These are phyloP conservation scores for Epichloe brachyelytri DNA, from an alignment of 2,329 filamentous ascomycete species.

Conservation along the genomic window DNA sequence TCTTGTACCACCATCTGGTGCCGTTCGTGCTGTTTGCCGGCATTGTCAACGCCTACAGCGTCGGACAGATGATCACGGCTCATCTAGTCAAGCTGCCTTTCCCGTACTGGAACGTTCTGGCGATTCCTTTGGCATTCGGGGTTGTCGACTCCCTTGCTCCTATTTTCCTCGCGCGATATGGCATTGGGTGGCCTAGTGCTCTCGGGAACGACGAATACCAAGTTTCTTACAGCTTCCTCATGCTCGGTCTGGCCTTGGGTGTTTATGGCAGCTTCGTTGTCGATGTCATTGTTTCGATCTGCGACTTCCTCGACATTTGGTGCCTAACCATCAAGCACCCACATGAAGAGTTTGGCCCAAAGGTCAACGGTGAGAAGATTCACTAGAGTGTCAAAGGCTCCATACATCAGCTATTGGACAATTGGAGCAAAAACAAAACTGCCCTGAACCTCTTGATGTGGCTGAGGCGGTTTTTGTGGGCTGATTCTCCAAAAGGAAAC, in stretches of 20 bases:
- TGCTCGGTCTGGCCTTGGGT: slow-evolving; percentile 71
- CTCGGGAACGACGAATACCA: slow-evolving; percentile 72
- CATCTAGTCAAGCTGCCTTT: slow-evolving; percentile 81
- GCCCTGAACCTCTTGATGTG: neutral
- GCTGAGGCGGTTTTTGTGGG: neutral
- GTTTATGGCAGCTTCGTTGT: slow-evolving; percentile 97
- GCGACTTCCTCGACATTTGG: slow-evolving; percentile 97
- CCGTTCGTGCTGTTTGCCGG: slow-evolving; percentile 85
- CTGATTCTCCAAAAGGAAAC: neutral
- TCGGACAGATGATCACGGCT: slow-evolving; percentile 90
- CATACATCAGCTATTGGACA: neutral
- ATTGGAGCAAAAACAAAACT: neutral
- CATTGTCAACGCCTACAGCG: slow-evolving; percentile 85
- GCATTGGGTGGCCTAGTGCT: slow-evolving; percentile 63
- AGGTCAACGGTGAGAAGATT: slow-evolving; percentile 28
- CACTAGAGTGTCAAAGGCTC: slow-evolving; percentile 8
- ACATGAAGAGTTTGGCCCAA: slow-evolving; percentile 30
- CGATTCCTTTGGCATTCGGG: slow-evolving; percentile 63
- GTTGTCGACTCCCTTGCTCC: slow-evolving; percentile 74
- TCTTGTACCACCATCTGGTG: slow-evolving; percentile 71
- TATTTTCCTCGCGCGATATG: slow-evolving; percentile 40
- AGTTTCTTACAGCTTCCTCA: slow-evolving; percentile 80
- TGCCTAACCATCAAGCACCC: slow-evolving; percentile 93
- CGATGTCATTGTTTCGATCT: slow-evolving; percentile 94
- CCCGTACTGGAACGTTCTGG: slow-evolving; percentile 80